Evolutionary conservation across 257 asterid species (phyloP).

Genomic region (Vinca minor): DNA sequence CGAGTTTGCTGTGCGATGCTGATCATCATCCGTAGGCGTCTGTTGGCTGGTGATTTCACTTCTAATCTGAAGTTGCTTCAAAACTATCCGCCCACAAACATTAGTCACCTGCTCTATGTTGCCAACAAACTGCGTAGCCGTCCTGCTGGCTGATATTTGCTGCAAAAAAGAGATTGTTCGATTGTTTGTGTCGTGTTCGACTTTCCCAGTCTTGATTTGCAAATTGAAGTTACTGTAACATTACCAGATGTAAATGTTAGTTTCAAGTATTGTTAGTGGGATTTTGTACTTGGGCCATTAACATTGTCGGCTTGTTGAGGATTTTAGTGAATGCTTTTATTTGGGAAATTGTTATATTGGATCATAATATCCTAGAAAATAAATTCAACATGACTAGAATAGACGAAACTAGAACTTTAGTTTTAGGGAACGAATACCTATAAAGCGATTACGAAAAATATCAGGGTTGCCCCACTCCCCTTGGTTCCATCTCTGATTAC

Average conservation of each 20-base stretch:
- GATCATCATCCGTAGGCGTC: slow-evolving; percentile 69
- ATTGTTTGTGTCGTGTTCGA: neutral
- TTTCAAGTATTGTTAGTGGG: neutral
- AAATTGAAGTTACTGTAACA: neutral
- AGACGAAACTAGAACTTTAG: no score
- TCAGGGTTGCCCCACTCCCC: no score
- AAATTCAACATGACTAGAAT: no score
- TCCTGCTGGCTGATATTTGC: slow-evolving; percentile 19
- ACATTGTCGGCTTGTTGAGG: neutral
- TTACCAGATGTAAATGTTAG: slow-evolving; percentile 4
- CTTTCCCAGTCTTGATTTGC: neutral
- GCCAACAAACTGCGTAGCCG: slow-evolving; percentile 64
- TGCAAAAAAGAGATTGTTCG: neutral
- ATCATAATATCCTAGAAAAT: neutral
- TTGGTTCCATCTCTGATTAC: no score
- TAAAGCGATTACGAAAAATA: no score
- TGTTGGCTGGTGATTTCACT: slow-evolving; percentile 92
- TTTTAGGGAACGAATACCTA: no score
- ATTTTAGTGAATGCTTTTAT: neutral
- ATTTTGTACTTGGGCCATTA: neutral
- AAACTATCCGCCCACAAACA: slow-evolving; percentile 73
- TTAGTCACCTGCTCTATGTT: slow-evolving; percentile 86
- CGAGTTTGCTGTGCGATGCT: slow-evolving; percentile 93
- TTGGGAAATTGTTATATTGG: neutral
- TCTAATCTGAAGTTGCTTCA: slow-evolving; percentile 85